Percentiles rank a stretch among this genome's conserved stretches.
These are phyloP conservation scores for Beauveria caledonica DNA, from an alignment of 2,329 filamentous ascomycete genomes.

Conservation along the genomic window DNA sequence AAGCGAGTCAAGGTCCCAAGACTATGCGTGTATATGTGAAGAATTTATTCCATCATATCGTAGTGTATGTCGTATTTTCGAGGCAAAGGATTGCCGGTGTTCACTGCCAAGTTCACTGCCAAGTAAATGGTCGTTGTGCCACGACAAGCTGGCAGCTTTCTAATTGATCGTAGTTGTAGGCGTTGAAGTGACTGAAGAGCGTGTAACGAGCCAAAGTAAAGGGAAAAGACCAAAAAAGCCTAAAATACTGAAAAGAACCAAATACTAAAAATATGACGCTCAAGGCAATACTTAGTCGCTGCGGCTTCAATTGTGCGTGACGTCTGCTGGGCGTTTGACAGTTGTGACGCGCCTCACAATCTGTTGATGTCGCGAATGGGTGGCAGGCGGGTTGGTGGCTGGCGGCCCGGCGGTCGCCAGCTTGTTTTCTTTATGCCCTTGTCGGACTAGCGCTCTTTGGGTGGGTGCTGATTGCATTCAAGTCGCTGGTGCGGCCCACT, in stretches of 20 bases:
- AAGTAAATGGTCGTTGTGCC: background rate
- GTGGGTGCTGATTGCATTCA: background rate
- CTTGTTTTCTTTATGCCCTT: slow-evolving; percentile 6
- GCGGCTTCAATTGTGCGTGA: background rate
- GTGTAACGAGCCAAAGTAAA: background rate
- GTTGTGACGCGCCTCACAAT: slow-evolving; percentile 7
- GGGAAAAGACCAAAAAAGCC: too few relatives aligned
- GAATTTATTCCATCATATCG: background rate
- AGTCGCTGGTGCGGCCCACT: background rate
- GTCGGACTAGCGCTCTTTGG: slow-evolving; percentile 1
- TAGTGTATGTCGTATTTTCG: background rate
- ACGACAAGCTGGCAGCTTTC: background rate
- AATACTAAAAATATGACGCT: background rate
- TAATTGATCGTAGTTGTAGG: background rate
- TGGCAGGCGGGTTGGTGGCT: background rate
- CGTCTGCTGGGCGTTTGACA: background rate
- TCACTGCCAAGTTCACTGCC: background rate
- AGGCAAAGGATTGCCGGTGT: background rate
- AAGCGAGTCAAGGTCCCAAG: background rate
- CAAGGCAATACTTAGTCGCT: background rate
- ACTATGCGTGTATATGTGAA: background rate
- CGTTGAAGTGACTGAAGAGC: background rate
- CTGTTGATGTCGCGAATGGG: slow-evolving; percentile 8
- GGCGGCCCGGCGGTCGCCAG: background rate
- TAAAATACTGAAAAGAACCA: background rate